Conservation (phyloP, 495 filamentous ascomycete species). For the Lepidopterella palustris region DNA sequence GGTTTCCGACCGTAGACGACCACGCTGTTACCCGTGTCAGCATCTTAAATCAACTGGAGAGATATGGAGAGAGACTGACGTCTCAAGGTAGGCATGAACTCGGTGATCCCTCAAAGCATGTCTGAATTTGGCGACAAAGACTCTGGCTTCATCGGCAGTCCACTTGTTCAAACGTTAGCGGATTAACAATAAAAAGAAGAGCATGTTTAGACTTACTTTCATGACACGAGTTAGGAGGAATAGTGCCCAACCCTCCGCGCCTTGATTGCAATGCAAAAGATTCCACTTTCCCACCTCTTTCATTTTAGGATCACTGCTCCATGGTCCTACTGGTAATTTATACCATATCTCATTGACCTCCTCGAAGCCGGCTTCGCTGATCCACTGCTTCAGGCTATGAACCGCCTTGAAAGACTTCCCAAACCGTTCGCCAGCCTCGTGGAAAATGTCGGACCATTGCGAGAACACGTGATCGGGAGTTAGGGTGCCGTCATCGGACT, state of each 20-base stretch:
- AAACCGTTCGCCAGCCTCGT: conserved; percentile 22
- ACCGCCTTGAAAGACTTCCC: conserved; percentile 26
- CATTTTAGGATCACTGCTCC: conserved; percentile 21
- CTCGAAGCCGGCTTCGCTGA: conserved; percentile 28
- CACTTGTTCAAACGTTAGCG: conserved; percentile 8
- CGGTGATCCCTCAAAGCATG: conserved; percentile 14
- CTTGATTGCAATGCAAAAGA: conserved; percentile 19
- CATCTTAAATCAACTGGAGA: not conserved
- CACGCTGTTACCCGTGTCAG: not conserved
- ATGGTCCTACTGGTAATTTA: conserved; percentile 26
- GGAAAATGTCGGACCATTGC: conserved; percentile 22
- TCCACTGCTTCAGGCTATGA: conserved; percentile 17
- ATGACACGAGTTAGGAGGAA: conserved; percentile 20
- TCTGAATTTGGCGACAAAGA: conserved; percentile 25
- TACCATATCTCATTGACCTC: conserved; percentile 23
- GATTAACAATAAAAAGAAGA: not conserved
- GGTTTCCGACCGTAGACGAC: conserved; percentile 19
- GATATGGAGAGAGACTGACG: conserved; percentile 1
- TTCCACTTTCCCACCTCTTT: conserved; percentile 28
- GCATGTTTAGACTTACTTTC: not conserved
- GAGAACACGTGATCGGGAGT: conserved; percentile 22
- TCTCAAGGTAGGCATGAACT: conserved; percentile 18
- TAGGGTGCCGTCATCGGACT: conserved; percentile 22
- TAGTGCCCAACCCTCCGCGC: conserved; percentile 26
- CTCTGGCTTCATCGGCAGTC: conserved; percentile 15